Conservation (phyloP, 2,329 filamentous ascomycete species). For the Phymatotrichopsis omnivora region DNA sequence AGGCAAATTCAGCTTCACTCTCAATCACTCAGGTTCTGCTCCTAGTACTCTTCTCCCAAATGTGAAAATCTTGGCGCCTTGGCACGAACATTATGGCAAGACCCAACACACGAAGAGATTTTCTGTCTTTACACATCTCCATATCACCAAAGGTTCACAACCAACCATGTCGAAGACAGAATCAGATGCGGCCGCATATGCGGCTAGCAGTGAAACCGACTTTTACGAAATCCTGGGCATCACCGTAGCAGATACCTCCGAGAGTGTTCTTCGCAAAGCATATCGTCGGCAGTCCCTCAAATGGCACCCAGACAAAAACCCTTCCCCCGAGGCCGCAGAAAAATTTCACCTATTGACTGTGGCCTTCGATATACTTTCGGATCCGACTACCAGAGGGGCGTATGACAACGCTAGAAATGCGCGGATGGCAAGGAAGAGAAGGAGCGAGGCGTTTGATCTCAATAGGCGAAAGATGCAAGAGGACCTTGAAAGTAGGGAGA, state of each 20-base stretch:
- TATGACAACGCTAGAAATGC: slow-evolving; percentile 43
- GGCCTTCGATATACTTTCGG: slow-evolving; percentile 43
- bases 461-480: slow-evolving; percentile 42
- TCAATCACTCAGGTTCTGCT: too few species aligned
- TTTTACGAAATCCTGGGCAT: slow-evolving; percentile 45
- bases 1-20: too few species aligned
- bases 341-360: slow-evolving; percentile 44
- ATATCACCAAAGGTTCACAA: too few species aligned
- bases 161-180: slow-evolving; percentile 27
- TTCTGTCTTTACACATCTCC: too few species aligned
- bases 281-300: slow-evolving; percentile 44
- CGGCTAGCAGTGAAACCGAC: slow-evolving; percentile 33
- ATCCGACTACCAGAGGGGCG: slow-evolving; percentile 38
- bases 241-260: slow-evolving; percentile 36
- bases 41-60: too few species aligned
- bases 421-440: slow-evolving; percentile 38
- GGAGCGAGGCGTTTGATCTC: slow-evolving; percentile 39
- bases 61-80: too few species aligned
- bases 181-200: slow-evolving; percentile 29
- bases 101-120: too few species aligned
- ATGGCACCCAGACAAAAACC: slow-evolving; percentile 47
- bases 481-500: slow-evolving; percentile 42
- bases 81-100: too few species aligned
- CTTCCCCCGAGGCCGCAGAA: slow-evolving; percentile 39
- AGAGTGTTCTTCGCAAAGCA: slow-evolving; percentile 40